Base-by-base conservation (phyloP, 2,329 filamentous ascomycete genomes). In the Xylariaceae sp. region DNA sequence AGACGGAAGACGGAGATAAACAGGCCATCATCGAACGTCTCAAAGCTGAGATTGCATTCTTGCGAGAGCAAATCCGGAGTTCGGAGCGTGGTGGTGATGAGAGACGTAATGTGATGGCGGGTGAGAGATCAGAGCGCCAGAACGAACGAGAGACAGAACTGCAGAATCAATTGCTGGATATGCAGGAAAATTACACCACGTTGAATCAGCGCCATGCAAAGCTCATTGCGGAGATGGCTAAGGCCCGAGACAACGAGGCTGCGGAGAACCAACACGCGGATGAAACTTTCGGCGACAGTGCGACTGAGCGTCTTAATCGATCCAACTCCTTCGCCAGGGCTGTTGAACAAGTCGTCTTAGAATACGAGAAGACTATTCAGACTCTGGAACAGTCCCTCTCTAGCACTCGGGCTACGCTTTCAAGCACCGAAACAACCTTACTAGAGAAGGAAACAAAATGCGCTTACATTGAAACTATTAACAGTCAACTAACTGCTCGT, bases 301-400 rank as follows among this genome's bases (percentile, higher is more conserved):
- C 91, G 0, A 86, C 91, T 21, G 92, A 96, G 68, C 83, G 94
- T 49, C 75, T 97, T 60, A 95, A 96, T 68, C 86, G 94, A 39
- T 99, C 95, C 16, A 96, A 95, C 68, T 95, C 89, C 0, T 97
- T 99, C 68, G 92, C 92, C 1, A 88, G 95, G 68, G 92, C 92
- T 26, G 92, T 99, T 18, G 94, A 99, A 66, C 89, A 95, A 67
- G 90, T 99, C 19, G 90, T 99, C 2, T 76, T 97, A 46, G 94
- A 99, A 72, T 99, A 99, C 68, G 95, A 99, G 70, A 97, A 95
- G 78, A 99, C 95, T 0, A 99, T 99, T 47, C 92, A 97, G 69
- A 87, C 84, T 49, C 80, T 99, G 15, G 94, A 99, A 71, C 85
- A 91, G 47, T 96, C 92, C 1, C 81, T 99, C 13, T 92, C 92